These are phyloP conservation scores for Hortiboletus flavorubellus DNA, from an alignment of 768 basidiomycete species.

Conservation along the genomic window DNA sequence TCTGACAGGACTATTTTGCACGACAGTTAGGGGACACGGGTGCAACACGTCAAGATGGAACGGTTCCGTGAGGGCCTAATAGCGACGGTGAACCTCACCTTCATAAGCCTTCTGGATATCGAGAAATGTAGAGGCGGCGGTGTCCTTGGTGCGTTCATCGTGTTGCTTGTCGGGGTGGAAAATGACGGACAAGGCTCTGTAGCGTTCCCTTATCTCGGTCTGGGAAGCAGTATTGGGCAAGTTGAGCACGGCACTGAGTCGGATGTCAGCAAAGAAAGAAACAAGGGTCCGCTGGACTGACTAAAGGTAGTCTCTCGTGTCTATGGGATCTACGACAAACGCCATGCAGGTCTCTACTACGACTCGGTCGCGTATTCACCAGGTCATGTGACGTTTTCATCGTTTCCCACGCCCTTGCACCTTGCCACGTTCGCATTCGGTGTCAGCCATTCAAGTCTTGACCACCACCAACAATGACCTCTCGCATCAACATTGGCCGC, in stretches of 20 bases:
- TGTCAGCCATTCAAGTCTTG: neutral
- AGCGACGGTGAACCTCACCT: constrained; percentile 39
- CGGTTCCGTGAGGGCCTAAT: neutral
- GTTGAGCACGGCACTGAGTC: constrained; percentile 59
- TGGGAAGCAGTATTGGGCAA: constrained; percentile 60
- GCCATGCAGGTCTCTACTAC: neutral
- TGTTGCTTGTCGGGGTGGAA: constrained; percentile 87
- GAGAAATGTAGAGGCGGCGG: constrained; percentile 65
- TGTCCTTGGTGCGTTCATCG: constrained; percentile 49
- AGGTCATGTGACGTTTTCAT: constrained; percentile 22
- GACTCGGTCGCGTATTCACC: neutral
- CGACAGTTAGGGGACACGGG: constrained; percentile 13
- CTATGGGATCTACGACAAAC: neutral
- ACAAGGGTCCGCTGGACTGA: constrained; percentile 12
- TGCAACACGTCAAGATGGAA: neutral
- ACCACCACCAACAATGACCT: constrained; percentile 53
- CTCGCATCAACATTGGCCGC: constrained; percentile 79
- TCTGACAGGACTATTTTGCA: constrained; percentile 60
- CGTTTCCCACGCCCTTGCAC: constrained; percentile 20
- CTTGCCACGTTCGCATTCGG: constrained; percentile 24
- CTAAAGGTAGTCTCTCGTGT: constrained; percentile 28
- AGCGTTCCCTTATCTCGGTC: constrained; percentile 70
- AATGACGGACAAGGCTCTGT: constrained; percentile 65
- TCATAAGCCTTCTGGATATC: constrained; percentile 84
- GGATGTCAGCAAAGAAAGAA: neutral